Base-by-base conservation (phyloP, 352 stramenopile genomes). In the Saprolegnia parasitica region DNA sequence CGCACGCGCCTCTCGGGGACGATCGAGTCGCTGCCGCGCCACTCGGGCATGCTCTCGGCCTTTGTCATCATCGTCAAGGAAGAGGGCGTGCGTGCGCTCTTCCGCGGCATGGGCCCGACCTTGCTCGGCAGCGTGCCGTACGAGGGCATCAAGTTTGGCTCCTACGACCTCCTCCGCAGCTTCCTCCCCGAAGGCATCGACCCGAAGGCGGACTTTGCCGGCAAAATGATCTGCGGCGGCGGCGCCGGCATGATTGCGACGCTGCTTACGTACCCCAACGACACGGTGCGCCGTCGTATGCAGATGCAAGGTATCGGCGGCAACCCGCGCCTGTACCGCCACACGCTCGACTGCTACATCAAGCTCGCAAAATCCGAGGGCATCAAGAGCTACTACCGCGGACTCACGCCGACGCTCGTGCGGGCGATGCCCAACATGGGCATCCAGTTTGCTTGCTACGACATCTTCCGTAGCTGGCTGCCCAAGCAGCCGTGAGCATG, bases 251-350 rank as follows among this genome's bases (percentile, higher is more conserved):
- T 96, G 68, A 78, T 90, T 60, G 88, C 88, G 26, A 93, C 89
- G 46, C 79, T 93, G 57, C 77, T 96, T 68, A 95, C 87, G 70
- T 96, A 96, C 71, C 87, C 88, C 52, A 93, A 93, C 74, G 88
- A 96, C 74, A 96, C 88, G 20, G 81, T 96, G 58, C 82, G 88
- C 5, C 74, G 88, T 40, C 77, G 87, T 20, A 77, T 96, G 74
- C 88, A 96, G 77, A 94, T 92, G 84, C 86, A 96, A 76, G 87
- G 87, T 16, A 84, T 82, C 11, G 82, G 82, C 21, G 87, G 87
- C 40, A 63, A 71, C 4, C 62, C 75, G 16, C 72, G 80, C 8
- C 71, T 92, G 49, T 96, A 95, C 77, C 76, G 64, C 55, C 88
- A 86, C 68, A 83, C 83, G 0, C 80, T 79, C 70, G 77, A 96